phyloP scores from a whole-genome alignment of 1,284 basidiomycete species.

The Trametes versicolor region DNA sequence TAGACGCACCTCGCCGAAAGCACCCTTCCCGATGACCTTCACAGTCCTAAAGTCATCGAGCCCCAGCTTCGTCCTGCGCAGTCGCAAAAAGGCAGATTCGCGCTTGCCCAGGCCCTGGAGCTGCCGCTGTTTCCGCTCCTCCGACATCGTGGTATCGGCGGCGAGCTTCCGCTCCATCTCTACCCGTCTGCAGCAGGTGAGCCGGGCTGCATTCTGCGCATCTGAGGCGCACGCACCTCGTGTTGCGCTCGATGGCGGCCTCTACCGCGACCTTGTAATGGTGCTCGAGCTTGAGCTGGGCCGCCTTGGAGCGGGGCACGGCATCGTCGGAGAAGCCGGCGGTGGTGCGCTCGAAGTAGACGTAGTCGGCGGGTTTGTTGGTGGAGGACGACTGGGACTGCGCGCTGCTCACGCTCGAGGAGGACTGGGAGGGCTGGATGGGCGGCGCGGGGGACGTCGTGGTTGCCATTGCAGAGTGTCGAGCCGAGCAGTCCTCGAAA shows the following conservation, averaged over 20 bases:
- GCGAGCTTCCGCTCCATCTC: slow-evolving; percentile 92
- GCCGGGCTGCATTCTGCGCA: background rate
- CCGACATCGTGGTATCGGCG: slow-evolving; percentile 74
- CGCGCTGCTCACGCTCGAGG: slow-evolving; percentile 43
- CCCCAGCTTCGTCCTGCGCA: slow-evolving; percentile 93
- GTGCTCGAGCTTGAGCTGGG: slow-evolving; percentile 97
- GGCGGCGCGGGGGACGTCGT: slow-evolving; percentile 33
- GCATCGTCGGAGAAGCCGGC: slow-evolving; percentile 88
- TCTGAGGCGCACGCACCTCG: slow-evolving; percentile 50
- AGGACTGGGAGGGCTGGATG: slow-evolving; percentile 42
- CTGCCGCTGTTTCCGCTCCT: slow-evolving; percentile 91
- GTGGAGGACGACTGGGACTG: slow-evolving; percentile 36
- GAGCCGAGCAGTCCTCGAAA: slow-evolving; percentile 27
- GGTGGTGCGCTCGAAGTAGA: slow-evolving; percentile 94
- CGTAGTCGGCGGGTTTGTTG: slow-evolving; percentile 75
- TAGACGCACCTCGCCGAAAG: slow-evolving; percentile 88
- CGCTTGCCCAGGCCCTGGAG: slow-evolving; percentile 91
- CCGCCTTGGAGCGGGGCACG: slow-evolving; percentile 91
- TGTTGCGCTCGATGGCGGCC: slow-evolving; percentile 84
- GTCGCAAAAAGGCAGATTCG: slow-evolving; percentile 91
- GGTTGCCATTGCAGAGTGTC: slow-evolving; percentile 39
- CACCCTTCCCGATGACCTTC: slow-evolving; percentile 99
- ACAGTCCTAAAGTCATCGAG: slow-evolving; percentile 95
- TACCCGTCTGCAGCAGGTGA: slow-evolving; percentile 71
- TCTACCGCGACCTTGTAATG: slow-evolving; percentile 97